A percentile compares a stretch with the other conserved stretches of the same genome.
phyloP scores from a whole-genome alignment of 2,329 filamentous ascomycete genomes.

The Aureobasidium lini region DNA sequence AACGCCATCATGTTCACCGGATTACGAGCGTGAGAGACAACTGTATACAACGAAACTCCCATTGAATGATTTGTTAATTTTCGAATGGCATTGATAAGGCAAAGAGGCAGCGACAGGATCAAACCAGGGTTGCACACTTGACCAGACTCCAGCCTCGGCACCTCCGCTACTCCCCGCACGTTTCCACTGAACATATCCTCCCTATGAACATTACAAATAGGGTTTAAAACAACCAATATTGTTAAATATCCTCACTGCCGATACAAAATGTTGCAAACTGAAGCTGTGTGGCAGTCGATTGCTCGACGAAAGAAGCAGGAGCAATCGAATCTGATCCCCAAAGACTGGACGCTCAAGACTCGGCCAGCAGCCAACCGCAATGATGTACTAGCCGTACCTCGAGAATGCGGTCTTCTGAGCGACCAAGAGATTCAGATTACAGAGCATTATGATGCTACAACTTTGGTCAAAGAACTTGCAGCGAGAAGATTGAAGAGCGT shows the following conservation, averaged over 20 bases:
- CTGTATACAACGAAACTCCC: no score
- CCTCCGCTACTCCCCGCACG: not conserved
- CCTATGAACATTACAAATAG: no score
- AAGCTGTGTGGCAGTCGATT: conserved; percentile 32
- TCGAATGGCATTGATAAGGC: not conserved
- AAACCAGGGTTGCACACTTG: not conserved
- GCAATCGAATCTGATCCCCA: conserved; percentile 34
- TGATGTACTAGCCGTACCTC: conserved; percentile 43
- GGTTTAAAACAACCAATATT: not conserved
- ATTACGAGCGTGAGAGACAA: no score
- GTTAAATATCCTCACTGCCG: no score
- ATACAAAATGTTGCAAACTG: conserved; percentile 22
- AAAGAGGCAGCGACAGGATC: not conserved
- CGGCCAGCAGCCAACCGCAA: conserved; percentile 21
- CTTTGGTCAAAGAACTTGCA: not conserved
- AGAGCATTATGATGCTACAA: not conserved
- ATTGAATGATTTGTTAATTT: no score
- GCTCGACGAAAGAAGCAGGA: conserved; percentile 37
- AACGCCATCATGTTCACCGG: no score
- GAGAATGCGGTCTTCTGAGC: conserved; percentile 36
- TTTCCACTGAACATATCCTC: not conserved
- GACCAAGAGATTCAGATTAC: conserved; percentile 3
- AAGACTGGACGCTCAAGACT: conserved; percentile 35
- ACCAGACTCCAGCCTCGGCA: not conserved
- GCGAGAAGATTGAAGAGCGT: conserved; percentile 28